Base-by-base conservation (phyloP, 2,329 filamentous ascomycete genomes). In the Paradendryphiella salina region DNA sequence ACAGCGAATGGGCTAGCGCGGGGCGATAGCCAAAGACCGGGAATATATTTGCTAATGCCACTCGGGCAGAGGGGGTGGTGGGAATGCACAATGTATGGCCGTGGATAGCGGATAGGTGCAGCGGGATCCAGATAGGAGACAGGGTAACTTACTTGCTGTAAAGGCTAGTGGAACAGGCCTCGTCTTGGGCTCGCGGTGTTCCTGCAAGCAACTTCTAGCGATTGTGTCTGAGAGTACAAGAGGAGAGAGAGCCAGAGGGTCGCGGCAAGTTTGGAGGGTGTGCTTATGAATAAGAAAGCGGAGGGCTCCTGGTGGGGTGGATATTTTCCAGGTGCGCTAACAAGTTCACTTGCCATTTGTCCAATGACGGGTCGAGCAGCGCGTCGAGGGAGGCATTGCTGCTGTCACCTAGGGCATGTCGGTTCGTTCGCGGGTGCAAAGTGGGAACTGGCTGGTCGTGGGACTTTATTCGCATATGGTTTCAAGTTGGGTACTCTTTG, bases 261-360 rank as follows among this genome's bases (percentile, higher is more conserved):
- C 59, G 59, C 61, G 56, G 57, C 49, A 46, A 51, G 60, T 54
- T 60, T 46, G 57, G 60, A 46, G 59, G 59, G 57, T 61, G 60
- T 53, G 57, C 67, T 73, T 73, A 72, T 70, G 69, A 72, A 71
- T 61, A 58, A 61, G 61, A 59, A 57, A 52, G 56, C 50, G 49
- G 59, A 61, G 54, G 57, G 54, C 48, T 52, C 50, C 49, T 60
- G 60, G 68, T 69, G 70, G 69, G 70, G 70, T 70, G 52, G 51
- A 50, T 68, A 69, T 70, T 63, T 66, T 66, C 58, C 57, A 39
- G 51, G 56, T 61, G 61, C 69, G 67, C 70, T 72, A 72, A 58
- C 51, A 63, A 56, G 53, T 64, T 66, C 59, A 70, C 67, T 65
- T 57, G 59, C 52, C 44, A 50, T 35, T 45, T 57, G 61, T 61